Conservation (phyloP, 2,329 filamentous ascomycete species). For the Microsporum ferrugineum region DNA sequence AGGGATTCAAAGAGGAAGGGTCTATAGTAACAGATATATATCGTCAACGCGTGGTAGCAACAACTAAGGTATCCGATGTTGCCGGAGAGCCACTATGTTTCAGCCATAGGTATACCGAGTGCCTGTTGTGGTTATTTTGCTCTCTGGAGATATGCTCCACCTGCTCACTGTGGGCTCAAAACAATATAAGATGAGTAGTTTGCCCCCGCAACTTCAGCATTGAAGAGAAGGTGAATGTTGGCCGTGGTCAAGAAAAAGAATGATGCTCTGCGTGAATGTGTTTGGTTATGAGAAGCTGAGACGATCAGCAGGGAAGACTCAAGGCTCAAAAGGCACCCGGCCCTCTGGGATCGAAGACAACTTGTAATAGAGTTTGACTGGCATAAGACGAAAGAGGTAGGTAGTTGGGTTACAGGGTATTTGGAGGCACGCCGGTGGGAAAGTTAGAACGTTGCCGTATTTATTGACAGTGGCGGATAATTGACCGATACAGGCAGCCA, state of each 20-base stretch:
- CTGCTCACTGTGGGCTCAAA: not conserved
- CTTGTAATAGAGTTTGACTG: not conserved
- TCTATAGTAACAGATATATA: not conserved
- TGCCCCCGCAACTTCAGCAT: not conserved
- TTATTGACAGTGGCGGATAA: not conserved
- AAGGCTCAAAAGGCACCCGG: not conserved
- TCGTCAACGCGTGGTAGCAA: not conserved
- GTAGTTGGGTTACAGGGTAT: conserved; percentile 1
- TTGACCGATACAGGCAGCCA: not conserved
- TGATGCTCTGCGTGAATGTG: not conserved
- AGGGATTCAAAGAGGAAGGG: not conserved
- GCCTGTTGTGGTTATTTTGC: not conserved
- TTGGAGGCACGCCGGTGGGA: not conserved
- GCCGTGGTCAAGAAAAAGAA: not conserved
- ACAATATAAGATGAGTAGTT: not conserved
- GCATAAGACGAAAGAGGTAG: conserved; percentile 3
- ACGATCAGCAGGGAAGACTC: not conserved
- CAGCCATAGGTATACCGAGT: not conserved
- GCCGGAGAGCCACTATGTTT: not conserved
- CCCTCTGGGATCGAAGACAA: not conserved
- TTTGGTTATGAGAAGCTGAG: not conserved
- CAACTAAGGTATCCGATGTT: not conserved
- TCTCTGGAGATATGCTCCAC: not conserved
- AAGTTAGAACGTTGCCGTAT: conserved; percentile 3
- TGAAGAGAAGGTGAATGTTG: not conserved